These are phyloP conservation scores for Curvularia hawaiiensis DNA, from an alignment of 2,329 filamentous ascomycete species.

Conservation along the genomic window DNA sequence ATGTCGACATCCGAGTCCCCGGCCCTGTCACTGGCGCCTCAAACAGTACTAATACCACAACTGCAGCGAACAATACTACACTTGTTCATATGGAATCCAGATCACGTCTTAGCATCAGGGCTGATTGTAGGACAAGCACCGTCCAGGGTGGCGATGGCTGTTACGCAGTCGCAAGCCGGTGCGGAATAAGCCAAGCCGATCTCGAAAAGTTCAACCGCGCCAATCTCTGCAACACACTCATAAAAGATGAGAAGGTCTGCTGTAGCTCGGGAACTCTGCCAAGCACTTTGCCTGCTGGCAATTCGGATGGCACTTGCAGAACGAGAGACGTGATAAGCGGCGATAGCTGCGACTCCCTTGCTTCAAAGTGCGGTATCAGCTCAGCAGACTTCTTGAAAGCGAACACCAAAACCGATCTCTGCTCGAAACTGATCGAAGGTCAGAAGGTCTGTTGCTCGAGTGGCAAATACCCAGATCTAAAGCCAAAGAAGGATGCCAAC, in stretches of 20 bases:
- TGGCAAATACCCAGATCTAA: conserved; percentile 15
- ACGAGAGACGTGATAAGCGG: background rate
- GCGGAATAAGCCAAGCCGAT: background rate
- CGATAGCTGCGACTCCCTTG: background rate
- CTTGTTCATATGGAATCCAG: background rate
- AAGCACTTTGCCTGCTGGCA: background rate
- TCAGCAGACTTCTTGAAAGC: background rate
- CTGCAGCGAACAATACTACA: background rate
- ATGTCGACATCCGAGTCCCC: too few relatives aligned
- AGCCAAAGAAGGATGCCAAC: conserved; percentile 14
- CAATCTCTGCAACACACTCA: background rate
- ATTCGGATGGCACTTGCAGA: background rate
- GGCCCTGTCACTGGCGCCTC: too few relatives aligned
- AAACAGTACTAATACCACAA: too few relatives aligned
- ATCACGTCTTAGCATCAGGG: background rate
- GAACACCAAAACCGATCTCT: background rate
- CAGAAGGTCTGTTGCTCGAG: conserved; percentile 18
- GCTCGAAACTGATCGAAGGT: background rate
- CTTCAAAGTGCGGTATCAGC: background rate
- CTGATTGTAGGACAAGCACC: background rate
- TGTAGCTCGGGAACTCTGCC: background rate
- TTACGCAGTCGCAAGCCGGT: background rate
- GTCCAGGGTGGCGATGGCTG: background rate
- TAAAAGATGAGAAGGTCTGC: background rate
- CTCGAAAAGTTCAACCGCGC: background rate